A percentile compares a stretch with the other conserved stretches of the same genome.
These are phyloP conservation scores for Carallia pectinifolia DNA, from an alignment of 345 rosid species.

Conservation along the genomic window DNA sequence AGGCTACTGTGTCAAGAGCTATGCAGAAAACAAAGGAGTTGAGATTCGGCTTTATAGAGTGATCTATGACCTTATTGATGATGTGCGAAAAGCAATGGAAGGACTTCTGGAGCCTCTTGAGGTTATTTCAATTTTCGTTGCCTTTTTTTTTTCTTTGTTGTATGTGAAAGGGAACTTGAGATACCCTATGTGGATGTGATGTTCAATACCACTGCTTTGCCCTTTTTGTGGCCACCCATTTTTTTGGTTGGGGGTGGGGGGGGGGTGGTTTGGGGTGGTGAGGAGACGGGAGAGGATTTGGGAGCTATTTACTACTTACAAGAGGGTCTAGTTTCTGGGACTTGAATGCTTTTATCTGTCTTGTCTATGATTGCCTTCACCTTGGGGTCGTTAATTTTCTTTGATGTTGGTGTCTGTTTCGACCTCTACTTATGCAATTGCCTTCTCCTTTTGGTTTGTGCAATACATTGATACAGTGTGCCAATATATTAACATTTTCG, in stretches of 20 bases:
- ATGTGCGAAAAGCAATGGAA: conserved; percentile 94
- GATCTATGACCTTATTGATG: conserved; percentile 94
- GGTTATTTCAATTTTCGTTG: conserved; percentile 44
- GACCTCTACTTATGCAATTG: too few relatives aligned
- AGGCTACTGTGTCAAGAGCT: conserved; percentile 64
- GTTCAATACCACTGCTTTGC: neutral
- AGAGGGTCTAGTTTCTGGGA: too few relatives aligned
- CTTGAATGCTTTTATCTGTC: too few relatives aligned
- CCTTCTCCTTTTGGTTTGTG: too few relatives aligned
- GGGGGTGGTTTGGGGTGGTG: neutral
- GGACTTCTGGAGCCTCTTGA: conserved; percentile 89
- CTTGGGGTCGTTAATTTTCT: too few relatives aligned
- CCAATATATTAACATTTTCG: too few relatives aligned
- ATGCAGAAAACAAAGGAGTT: conserved; percentile 85
- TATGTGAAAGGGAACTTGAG: neutral
- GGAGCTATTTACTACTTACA: too few relatives aligned
- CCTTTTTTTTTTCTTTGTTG: neutral
- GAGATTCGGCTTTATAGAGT: conserved; percentile 89
- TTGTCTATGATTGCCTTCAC: too few relatives aligned
- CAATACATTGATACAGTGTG: too few relatives aligned
- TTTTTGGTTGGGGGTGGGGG: neutral
- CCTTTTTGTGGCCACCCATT: too few relatives aligned
- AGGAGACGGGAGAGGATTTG: neutral
- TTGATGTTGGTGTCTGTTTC: too few relatives aligned
- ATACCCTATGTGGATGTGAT: neutral